Base-by-base conservation (phyloP, 176 grass and related monocot genomes). In the Cenchrus fungigraminus region DNA sequence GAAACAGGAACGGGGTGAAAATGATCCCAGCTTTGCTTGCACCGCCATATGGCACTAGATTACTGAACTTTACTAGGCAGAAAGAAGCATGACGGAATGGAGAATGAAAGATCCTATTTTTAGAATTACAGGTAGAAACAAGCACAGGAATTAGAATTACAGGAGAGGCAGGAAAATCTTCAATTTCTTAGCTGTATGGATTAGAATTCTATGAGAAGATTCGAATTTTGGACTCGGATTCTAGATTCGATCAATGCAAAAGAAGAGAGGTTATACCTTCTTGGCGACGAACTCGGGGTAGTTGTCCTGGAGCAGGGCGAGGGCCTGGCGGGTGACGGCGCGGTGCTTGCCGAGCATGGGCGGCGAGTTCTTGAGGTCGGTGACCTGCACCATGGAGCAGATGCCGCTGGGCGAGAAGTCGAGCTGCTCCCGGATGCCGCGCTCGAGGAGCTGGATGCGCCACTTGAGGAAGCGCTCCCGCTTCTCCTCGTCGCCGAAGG, bases 231-330 rank as follows among this genome's bases (percentile, higher is more conserved):
- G 22, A 53, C 14, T 25, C 3, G 11, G 25, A 73, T 31, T 52
- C 22, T 31, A 73, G 71, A 22, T 68, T 19, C 2, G 10, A 54
- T 70, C 6, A 51, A 66, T 60, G 43, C 8, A 28, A 73, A 63
- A 13, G n/a, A 9, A 45, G 5, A 65, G 34, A 40, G 40, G 14
- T 22, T 19, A 8, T 83, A 98, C 96, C 96, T 98, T 98, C 78
- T 95, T 98, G 49, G 89, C 88, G 28, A 98, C 89, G 80, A 98
- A 95, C 62, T 98, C 96, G 29, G 96, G 96, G 81, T 98, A 98
- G 83, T 98, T 98, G 84, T 98, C 96, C 86, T 98, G 96, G 44
- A 98, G 84, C 77, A 98, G 79, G 5, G 91, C 76, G 9, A 98
- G 80, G 0, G 93, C 93, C 83, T 94, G 96, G 43, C 78, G 89